phyloP scores from a whole-genome alignment of 2,329 filamentous ascomycete species.

The Akanthomyces dipterigenus region DNA sequence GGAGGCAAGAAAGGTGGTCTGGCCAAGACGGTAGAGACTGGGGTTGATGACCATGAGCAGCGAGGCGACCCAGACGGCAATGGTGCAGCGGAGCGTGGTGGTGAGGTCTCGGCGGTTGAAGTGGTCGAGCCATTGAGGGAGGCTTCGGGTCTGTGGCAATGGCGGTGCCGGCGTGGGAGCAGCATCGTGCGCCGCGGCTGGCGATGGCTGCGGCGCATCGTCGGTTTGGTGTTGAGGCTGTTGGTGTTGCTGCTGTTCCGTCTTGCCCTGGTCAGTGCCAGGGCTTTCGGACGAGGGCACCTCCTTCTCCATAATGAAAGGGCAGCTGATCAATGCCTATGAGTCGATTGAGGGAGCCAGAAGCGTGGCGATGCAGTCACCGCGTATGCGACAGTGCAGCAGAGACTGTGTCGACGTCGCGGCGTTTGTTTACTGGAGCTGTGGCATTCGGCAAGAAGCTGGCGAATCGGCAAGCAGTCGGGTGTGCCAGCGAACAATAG shows the following conservation, averaged over 20 bases:
- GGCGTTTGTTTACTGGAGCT: neutral
- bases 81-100: constrained; percentile 37
- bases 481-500: neutral
- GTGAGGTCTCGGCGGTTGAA: constrained; percentile 42
- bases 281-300: neutral
- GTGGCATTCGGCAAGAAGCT: neutral
- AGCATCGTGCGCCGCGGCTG: neutral
- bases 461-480: neutral
- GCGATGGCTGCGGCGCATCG: neutral
- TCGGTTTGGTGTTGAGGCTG: neutral
- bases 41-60: constrained; percentile 42
- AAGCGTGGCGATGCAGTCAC: neutral
- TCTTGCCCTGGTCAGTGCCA: neutral
- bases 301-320: neutral
- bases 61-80: constrained; percentile 38
- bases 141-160: neutral
- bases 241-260: neutral
- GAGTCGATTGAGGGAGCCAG: neutral
- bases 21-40: constrained; percentile 31
- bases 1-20: constrained; percentile 37
- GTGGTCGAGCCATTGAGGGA: constrained; percentile 33
- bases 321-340: neutral
- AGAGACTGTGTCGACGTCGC: neutral
- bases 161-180: neutral
- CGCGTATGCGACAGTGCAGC: neutral